These are phyloP conservation scores for Chlamydomonas incerta DNA, from an alignment of 139 green algal genomes.

Conservation along the genomic window DNA sequence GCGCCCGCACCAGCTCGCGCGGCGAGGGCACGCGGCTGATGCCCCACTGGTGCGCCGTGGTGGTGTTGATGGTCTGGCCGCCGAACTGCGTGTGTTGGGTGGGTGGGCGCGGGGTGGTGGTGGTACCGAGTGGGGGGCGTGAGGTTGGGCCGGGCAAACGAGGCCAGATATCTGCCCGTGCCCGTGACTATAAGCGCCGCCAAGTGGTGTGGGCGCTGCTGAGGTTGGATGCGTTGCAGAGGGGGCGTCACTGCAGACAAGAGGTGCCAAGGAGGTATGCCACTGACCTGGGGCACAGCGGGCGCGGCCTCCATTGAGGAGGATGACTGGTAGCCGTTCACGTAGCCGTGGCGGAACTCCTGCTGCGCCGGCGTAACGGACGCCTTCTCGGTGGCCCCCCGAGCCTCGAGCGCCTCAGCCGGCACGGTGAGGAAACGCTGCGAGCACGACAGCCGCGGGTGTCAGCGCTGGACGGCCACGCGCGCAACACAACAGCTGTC, in stretches of 20 bases:
- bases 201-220: no score
- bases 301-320: constrained; percentile 30
- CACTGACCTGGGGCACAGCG: constrained; percentile 9
- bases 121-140: neutral
- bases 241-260: no score
- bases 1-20: constrained; percentile 73
- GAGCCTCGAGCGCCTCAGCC: neutral
- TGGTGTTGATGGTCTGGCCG: constrained; percentile 50
- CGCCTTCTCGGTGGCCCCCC: neutral
- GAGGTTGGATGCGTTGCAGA: neutral
- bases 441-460: no score
- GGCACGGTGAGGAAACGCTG: constrained; percentile 27
- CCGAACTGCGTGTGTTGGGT: constrained; percentile 50
- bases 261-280: no score
- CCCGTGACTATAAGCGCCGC: neutral
- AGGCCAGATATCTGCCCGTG: neutral
- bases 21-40: constrained; percentile 70
- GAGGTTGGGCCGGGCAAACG: neutral
- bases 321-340: constrained; percentile 9
- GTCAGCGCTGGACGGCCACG: no score
- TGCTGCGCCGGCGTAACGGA: constrained; percentile 8
- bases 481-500: no score
- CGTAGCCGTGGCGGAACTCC: constrained; percentile 5
- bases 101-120: neutral
- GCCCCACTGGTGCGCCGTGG: constrained; percentile 39